Conservation (phyloP, 805 yeast genomes). For the Wickerhamomyces kurtzmanii region DNA sequence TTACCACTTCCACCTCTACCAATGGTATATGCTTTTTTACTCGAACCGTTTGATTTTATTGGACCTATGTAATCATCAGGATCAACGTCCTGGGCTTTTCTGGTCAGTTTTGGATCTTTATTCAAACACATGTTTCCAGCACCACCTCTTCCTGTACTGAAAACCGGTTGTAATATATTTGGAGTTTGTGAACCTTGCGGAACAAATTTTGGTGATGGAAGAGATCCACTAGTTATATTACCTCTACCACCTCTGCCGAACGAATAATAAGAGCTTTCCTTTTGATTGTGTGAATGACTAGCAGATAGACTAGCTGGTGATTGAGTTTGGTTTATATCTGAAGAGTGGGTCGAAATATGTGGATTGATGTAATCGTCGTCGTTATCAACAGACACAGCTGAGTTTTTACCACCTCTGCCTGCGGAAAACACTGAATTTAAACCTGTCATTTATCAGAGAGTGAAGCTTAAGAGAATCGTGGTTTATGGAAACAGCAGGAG, state of each 20-base stretch:
- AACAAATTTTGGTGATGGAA: constrained; percentile 44
- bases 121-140: constrained; percentile 66
- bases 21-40: constrained; percentile 27
- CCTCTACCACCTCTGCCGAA: constrained; percentile 83
- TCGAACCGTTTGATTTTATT: constrained; percentile 25
- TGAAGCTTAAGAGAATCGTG: too few relatives aligned
- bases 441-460: too few relatives aligned
- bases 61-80: constrained; percentile 30
- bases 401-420: too few relatives aligned
- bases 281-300: too few relatives aligned
- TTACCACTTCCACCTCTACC: constrained; percentile 67
- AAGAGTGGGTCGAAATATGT: too few relatives aligned
- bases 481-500: too few relatives aligned
- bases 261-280: too few relatives aligned
- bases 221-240: constrained; percentile 37
- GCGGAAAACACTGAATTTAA: too few relatives aligned
- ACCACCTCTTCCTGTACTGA: constrained; percentile 74
- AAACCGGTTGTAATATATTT: constrained; percentile 39
- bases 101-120: constrained; percentile 44
- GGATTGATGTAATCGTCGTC: too few relatives aligned
- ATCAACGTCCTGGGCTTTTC: constrained; percentile 63
- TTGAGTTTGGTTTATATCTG: too few relatives aligned
- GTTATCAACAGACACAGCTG: too few relatives aligned
- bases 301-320: too few relatives aligned
- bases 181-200: constrained; percentile 59